phyloP scores from a whole-genome alignment of 768 basidiomycete species.

The Podaxis sp. region DNA sequence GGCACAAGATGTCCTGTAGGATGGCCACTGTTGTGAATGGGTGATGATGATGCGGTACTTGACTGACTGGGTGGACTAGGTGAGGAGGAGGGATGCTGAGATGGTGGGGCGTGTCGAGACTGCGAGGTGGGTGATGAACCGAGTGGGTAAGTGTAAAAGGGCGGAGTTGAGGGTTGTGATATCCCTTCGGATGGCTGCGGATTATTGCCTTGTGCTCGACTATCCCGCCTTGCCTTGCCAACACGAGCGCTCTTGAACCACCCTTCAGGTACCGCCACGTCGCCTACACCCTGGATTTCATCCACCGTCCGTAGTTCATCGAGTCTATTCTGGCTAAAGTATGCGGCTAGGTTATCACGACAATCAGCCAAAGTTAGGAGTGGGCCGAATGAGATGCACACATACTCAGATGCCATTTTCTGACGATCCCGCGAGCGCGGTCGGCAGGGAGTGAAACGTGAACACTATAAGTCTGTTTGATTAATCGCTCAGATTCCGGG shows the following conservation, averaged over 20 bases:
- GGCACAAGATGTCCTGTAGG: constrained; percentile 49
- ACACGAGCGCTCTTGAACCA: constrained; percentile 79
- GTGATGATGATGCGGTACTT: constrained; percentile 38
- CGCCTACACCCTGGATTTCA: constrained; percentile 62
- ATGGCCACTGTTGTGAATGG: constrained; percentile 32
- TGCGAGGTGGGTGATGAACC: constrained; percentile 19
- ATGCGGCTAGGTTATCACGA: constrained; percentile 56
- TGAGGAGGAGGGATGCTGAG: constrained; percentile 26
- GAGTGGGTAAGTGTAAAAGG: constrained; percentile 18
- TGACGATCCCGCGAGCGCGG: constrained; percentile 46
- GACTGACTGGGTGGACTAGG: constrained; percentile 31
- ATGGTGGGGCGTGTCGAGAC: constrained; percentile 23
- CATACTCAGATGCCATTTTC: constrained; percentile 87
- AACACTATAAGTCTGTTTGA: constrained; percentile 86
- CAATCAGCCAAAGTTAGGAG: constrained; percentile 25
- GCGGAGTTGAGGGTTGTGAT: constrained; percentile 24
- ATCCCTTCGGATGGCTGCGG: constrained; percentile 28
- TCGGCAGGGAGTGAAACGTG: constrained; percentile 63
- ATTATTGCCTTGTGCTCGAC: constrained; percentile 37
- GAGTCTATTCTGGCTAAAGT: constrained; percentile 77
- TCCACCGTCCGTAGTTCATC: constrained; percentile 73
- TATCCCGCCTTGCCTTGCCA: constrained; percentile 56
- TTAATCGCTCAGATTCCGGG: constrained; percentile 58
- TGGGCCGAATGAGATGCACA: constrained; percentile 15
- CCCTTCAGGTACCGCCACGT: constrained; percentile 68